Conservation (phyloP, 305 asterid species). For the Fraxinus greggii region DNA sequence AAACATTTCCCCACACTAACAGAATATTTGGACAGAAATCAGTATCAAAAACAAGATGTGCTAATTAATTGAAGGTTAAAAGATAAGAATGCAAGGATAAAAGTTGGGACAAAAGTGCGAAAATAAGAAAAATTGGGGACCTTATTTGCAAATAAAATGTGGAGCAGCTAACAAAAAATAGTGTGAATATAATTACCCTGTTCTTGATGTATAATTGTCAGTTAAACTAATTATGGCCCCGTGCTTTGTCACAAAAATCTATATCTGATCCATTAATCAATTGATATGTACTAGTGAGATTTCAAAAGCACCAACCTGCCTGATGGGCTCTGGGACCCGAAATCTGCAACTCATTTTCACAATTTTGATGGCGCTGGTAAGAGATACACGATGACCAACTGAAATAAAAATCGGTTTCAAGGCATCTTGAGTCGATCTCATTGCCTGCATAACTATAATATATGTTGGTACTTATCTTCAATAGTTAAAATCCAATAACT, state of each 20-base stretch:
- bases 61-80: background rate
- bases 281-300: background rate
- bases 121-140: background rate
- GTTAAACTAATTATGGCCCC: background rate
- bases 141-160: background rate
- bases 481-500: background rate
- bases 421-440: conserved; percentile 57
- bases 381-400: conserved; percentile 79
- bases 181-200: background rate
- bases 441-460: conserved; percentile 54
- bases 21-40: background rate
- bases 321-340: conserved; percentile 85
- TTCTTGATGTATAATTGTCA: background rate
- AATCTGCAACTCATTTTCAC: conserved; percentile 62
- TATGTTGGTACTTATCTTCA: background rate
- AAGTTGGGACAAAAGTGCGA: background rate
- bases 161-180: background rate
- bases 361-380: conserved; percentile 54
- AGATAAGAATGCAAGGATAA: background rate
- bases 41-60: background rate
- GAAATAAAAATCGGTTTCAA: conserved; percentile 73
- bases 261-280: background rate
- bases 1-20: background rate
- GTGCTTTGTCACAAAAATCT: background rate
- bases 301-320: conserved; percentile 56